Evolutionary conservation across 805 yeast genomes (phyloP), one percentile per base, ranked within the genome.

Genomic region (Candida peoriensis): DNA sequence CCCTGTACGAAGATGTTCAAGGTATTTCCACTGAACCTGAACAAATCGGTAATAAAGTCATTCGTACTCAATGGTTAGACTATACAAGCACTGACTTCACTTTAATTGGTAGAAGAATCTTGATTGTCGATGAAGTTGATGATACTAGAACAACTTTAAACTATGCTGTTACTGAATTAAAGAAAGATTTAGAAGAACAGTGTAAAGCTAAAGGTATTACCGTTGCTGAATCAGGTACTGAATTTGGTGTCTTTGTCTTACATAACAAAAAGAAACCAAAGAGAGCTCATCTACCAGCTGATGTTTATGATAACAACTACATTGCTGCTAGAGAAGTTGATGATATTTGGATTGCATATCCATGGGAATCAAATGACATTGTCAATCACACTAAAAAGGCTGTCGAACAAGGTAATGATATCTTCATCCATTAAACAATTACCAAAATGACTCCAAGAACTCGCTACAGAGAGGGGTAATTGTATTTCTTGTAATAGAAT

Each of bases 131-230:
- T 55, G 94, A 83, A 58, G 94, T 83, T 29, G 94, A 83, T 58
- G 94, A 83, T 56, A 83, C 94, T 18, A 73, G 94, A 67, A 82
- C 89, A 28, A 83, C 94, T 21, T 67, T 83, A 40, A 89, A 82
- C 53, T 83, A 83, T 52, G 93, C 93, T 4, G 68, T 83, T 24
- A 68, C 75, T 34, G 94, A 83, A 55, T 65, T 83, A 54, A 73
- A 80, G 54, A 78, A 79, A 51, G 94, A 83, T 59, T 79, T 82
- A 27, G 74, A 49, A 9, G 69, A 64, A 27, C 87, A 81, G 61
- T 76, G 81, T 27, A 52, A 63, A 35, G 76, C 68, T 15, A 55
- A 63, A 41, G 76, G 77, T 28, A 61, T 74, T 43, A 67, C 66
- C 28, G 49, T 61, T 18, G 58, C 54, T 26, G 55, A 61, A 37